Base-by-base conservation (phyloP, 345 rosid species). In the Eucalyptus polyanthemos region DNA sequence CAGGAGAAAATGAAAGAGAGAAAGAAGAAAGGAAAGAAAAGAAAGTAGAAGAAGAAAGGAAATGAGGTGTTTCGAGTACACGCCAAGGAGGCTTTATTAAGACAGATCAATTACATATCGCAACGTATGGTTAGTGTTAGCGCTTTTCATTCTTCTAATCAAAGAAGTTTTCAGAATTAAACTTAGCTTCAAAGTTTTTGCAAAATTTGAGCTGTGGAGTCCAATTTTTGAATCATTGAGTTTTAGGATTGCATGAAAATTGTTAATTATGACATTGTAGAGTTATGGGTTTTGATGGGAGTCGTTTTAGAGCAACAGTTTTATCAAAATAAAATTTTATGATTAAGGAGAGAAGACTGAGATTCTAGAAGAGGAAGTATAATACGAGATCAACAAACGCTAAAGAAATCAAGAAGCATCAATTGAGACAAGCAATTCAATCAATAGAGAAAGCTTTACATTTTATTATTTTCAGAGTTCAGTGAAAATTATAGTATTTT, bases 181-280 rank as follows among this genome's bases (percentile, higher is more conserved):
- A 0, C 62, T 24, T 56, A 56, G 0, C 29, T 56, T 56, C 1
- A 1, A 56, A 56, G 3, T 22, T 56, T 37, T 24, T n/a, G n/a
- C n/a, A n/a, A n/a, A n/a, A n/a, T n/a, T 24, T 9, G 27, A 56
- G 12, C 13, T 0, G 6, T 0, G 0, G 2, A 56, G 6, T 24
- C 29, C 2, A 0, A 56, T 56, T 56, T 56, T 56, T 56, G 3
- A 56, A 0, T 56, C 0, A 24, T 9, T 56, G 0, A 24, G 62
- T 24, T 56, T 56, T 0, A 1, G 1, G 12, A 5, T 0, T 56
- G 0, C 62, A 24, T 56, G 0, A 0, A 56, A 56, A 24, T 19
- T 9, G 13, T 24, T 56, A 10, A 24, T 56, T 56, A 24, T 56
- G 29, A 10, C 3, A 24, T 56, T 24, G 62, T 56, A 24, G 0